Evolutionary conservation across 306 rosid species (phyloP).

Genomic region (Acmispon strigosus): DNA sequence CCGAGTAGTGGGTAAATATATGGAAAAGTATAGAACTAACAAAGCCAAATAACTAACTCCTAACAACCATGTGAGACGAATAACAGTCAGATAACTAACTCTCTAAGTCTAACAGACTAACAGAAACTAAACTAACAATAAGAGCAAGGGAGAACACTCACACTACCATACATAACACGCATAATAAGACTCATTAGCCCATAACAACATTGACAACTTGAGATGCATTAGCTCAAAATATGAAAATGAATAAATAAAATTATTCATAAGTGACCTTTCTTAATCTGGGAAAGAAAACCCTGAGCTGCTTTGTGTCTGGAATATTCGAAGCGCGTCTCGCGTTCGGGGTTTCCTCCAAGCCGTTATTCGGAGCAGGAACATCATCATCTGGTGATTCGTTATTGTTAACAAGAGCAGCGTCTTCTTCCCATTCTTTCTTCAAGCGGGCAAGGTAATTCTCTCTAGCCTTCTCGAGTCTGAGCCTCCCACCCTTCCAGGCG

Average conservation of each 20-base stretch:
- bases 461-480: slow-evolving; percentile 81
- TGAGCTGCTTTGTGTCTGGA: slow-evolving; percentile 33
- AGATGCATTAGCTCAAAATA: not conserved
- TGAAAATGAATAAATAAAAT: not conserved
- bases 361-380: not conserved
- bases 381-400: not conserved
- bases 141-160: too few relatives aligned
- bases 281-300: slow-evolving; percentile 61
- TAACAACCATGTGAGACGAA: too few relatives aligned
- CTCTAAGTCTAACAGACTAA: too few relatives aligned
- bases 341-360: slow-evolving; percentile 17
- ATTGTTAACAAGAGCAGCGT: slow-evolving; percentile 26
- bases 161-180: too few relatives aligned
- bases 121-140: too few relatives aligned
- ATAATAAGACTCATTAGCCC: too few relatives aligned
- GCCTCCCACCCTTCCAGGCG: slow-evolving; percentile 83
- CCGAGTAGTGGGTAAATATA: too few relatives aligned
- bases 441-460: slow-evolving; percentile 59
- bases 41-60: too few relatives aligned
- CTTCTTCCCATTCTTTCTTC: slow-evolving; percentile 63
- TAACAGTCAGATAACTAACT: too few relatives aligned
- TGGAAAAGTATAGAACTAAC: too few relatives aligned
- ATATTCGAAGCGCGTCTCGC: not conserved
- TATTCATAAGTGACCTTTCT: slow-evolving; percentile 38
- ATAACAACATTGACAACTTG: too few relatives aligned